Evolutionary conservation across 2,329 filamentous ascomycete genomes (phyloP), one percentile per base, ranked within the genome.

Genomic region (Diaporthe humulicola): DNA sequence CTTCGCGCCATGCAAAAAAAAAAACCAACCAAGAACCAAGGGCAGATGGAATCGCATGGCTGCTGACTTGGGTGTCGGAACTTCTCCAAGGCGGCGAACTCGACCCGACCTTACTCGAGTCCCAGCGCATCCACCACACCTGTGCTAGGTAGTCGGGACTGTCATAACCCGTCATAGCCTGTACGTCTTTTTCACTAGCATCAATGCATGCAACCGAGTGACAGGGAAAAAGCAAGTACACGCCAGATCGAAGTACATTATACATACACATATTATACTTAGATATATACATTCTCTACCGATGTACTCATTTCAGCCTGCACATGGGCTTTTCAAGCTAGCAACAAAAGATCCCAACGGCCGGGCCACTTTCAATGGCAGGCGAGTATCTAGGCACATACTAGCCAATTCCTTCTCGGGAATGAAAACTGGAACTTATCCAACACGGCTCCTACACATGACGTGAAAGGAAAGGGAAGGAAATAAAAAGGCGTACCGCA

Each of bases 161-260:
- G 64, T 67, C 64, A 67, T 67, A 38, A 52, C 3, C 64, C 64
- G 64, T 67, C 64, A 67, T 67, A 67, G 45, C 64, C 42, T 67
- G 45, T 52, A 40, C 30, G 45, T 50, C 22, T 52, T 38, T 28
- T 52, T 14, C 45, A n/a, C 45, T 67, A 40, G 45, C 28, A 67
- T 67, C 45, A 67, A 67, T 67, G 64, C 64, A 67, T 67, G 64
- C 64, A 52, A 52, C 50, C 64, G 45, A 67, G 64, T 52, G 64
- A 52, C 64, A 67, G 64, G 64, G 64, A 40, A 38, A 48, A 38
- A 50, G 28, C 17, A 67, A 38, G 30, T 40, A 67, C 45, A 28
- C 14, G 12, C 64, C 30, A 38, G 64, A 36, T 52, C 22, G 25
- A 52, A 25, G 64, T 67, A 67, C 64, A 40, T 25, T 48, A 17